Evolutionary conservation across 768 basidiomycete genomes (phyloP).

Genomic region (Boletus rubescentipes): DNA sequence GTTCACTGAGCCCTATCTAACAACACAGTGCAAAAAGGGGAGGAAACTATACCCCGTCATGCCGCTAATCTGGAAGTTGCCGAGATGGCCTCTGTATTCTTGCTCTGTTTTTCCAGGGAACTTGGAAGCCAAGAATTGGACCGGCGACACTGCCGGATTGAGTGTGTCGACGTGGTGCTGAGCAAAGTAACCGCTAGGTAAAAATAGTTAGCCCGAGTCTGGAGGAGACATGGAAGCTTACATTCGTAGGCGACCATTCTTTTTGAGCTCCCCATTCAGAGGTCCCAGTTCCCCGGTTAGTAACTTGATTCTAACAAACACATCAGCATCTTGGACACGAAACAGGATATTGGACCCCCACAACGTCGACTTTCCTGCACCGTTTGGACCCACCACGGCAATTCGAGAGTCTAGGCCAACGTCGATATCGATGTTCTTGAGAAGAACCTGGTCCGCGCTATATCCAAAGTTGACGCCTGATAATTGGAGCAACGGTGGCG

Average conservation of each 20-base stretch:
- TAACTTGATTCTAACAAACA: conserved; percentile 73
- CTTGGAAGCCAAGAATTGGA: conserved; percentile 87
- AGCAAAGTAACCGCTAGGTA: conserved; percentile 80
- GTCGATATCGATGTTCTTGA: conserved; percentile 83
- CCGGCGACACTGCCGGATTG: conserved; percentile 81
- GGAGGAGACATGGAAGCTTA: conserved; percentile 36
- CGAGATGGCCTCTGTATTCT: conserved; percentile 92
- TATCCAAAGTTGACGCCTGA: conserved; percentile 92
- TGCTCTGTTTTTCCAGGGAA: conserved; percentile 96
- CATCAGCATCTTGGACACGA: conserved; percentile 3
- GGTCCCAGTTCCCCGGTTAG: conserved; percentile 25
- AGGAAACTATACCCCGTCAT: conserved; percentile 73
- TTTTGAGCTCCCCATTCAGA: conserved; percentile 70
- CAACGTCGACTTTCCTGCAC: conserved; percentile 96
- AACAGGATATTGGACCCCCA: conserved; percentile 35
- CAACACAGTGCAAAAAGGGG: background rate
- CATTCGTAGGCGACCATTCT: conserved; percentile 91
- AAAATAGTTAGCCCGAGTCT: background rate
- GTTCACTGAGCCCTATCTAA: background rate
- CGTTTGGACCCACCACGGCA: conserved; percentile 93
- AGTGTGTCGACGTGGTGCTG: conserved; percentile 95
- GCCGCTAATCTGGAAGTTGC: conserved; percentile 96
- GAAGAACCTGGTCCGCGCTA: conserved; percentile 66
- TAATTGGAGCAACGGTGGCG: conserved; percentile 91
- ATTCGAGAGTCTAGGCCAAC: conserved; percentile 93